Evolutionary conservation across 306 rosid genomes (phyloP), one percentile per base, ranked within the genome.

Genomic region (Carpinus fangiana): DNA sequence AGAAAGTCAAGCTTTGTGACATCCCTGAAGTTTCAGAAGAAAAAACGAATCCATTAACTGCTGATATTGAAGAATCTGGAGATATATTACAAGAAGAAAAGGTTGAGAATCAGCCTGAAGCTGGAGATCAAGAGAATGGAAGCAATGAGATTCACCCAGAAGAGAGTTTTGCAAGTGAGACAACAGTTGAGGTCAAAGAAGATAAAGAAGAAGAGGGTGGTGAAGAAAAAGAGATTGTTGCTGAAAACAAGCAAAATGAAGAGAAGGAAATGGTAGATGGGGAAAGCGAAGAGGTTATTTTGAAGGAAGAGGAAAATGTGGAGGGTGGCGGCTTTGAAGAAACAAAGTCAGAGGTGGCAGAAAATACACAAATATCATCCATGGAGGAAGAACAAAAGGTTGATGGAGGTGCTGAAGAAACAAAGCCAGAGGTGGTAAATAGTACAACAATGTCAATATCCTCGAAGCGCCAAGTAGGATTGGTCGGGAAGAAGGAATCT

Each of bases 401-500:
- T 59, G 83, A 83, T 41, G 65, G 8, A 23, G 79, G 68, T 43
- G 59, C 3, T 10, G 52, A 48, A 2, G 52, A 1, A 48, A 48
- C 51, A 47, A 47, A 47, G 51, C 51, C 51, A 2, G 51, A 47
- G 51, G 51, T 9, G 51, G 13, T 13, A 1, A 12, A 47, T 47
- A 47, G 14, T 48, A n/a, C 28, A 6, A 62, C n/a, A 48, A 3
- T 12, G 7, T 61, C n/a, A 48, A 3, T 12, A 12, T 61, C 73
- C 3, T 11, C 69, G 79, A 81, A 76, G 38, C 69, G 79, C 36
- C 43, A 81, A 81, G 70, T 20, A 10, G 74, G 75, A 36, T 73
- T 56, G 3, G 86, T 1, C 8, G 45, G 75, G 70, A 88, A 86
- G 84, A 90, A 88, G 78, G 88, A 90, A 6, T 13, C 88, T 18